These are phyloP conservation scores for Gaeumannomyces tritici DNA, from an alignment of 2,329 filamentous ascomycete species.

Conservation along the genomic window DNA sequence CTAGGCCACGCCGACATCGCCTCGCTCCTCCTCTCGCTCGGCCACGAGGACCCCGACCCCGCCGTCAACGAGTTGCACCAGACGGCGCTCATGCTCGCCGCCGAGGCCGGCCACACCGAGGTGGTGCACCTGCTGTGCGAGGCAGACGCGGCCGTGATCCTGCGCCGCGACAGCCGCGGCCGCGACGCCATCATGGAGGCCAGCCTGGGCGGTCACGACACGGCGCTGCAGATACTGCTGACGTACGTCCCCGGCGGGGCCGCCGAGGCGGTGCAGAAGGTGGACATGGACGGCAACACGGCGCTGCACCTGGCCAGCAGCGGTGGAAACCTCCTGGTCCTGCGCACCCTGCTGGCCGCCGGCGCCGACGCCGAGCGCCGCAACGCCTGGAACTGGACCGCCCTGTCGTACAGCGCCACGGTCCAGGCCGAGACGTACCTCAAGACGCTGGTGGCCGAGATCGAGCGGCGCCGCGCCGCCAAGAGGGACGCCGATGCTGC, in stretches of 20 bases:
- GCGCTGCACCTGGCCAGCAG: slow-evolving; percentile 79
- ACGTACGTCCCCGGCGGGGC: slow-evolving; percentile 50
- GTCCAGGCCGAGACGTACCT: slow-evolving; percentile 80
- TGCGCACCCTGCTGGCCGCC: slow-evolving; percentile 67
- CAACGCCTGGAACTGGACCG: slow-evolving; percentile 74
- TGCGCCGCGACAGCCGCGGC: slow-evolving; percentile 56
- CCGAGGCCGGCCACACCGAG: slow-evolving; percentile 58
- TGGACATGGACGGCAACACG: slow-evolving; percentile 71
- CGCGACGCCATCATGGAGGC: slow-evolving; percentile 65
- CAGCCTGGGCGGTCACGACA: slow-evolving; percentile 50
- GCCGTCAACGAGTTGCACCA: slow-evolving; percentile 72
- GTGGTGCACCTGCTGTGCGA: slow-evolving; percentile 64
- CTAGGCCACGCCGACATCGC: slow-evolving; percentile 63
- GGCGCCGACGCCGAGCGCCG: slow-evolving; percentile 64
- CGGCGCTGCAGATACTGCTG: slow-evolving; percentile 53
- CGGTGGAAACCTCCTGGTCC: slow-evolving; percentile 67
- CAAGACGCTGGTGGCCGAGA: slow-evolving; percentile 64
- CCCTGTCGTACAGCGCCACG: slow-evolving; percentile 73
- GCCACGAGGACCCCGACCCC: slow-evolving; percentile 65
- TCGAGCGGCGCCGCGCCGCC: slow-evolving; percentile 45
- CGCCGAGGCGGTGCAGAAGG: slow-evolving; percentile 40
- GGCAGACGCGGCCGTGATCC: slow-evolving; percentile 51
- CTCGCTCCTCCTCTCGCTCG: slow-evolving; percentile 58
- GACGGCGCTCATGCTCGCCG: slow-evolving; percentile 74
- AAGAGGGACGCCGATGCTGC: neutral